phyloP scores from a whole-genome alignment of 2,329 filamentous ascomycete genomes.

The Xylariaceae sp. region DNA sequence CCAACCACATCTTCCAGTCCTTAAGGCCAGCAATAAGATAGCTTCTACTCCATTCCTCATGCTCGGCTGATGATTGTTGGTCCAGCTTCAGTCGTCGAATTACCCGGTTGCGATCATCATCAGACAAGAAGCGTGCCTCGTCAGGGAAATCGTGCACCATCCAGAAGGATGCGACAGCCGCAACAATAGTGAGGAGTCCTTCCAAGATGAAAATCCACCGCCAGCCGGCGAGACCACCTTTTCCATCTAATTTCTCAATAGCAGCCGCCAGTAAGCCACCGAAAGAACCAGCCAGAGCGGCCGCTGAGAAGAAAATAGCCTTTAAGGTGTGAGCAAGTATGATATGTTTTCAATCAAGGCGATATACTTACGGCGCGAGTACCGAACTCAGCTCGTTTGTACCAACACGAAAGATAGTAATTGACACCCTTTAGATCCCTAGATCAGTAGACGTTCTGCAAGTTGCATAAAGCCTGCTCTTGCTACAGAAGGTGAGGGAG shows the following conservation, averaged over 20 bases:
- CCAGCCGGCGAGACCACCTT: conserved; percentile 64
- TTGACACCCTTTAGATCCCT: conserved; percentile 61
- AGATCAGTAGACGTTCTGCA: neutral
- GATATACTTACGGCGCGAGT: conserved; percentile 62
- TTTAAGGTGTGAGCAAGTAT: conserved; percentile 18
- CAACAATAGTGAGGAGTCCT: conserved; percentile 72
- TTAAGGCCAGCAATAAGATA: conserved; percentile 76
- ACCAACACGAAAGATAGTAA: conserved; percentile 87
- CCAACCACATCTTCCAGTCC: conserved; percentile 85
- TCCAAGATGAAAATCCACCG: conserved; percentile 74
- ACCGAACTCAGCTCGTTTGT: conserved; percentile 78
- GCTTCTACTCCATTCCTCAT: conserved; percentile 75
- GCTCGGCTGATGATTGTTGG: conserved; percentile 74
- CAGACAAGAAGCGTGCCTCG: conserved; percentile 73
- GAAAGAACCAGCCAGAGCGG: conserved; percentile 79
- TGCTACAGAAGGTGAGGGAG: neutral
- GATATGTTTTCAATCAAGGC: neutral
- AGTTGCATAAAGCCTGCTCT: neutral
- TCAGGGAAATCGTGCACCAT: conserved; percentile 85
- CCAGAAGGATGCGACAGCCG: conserved; percentile 75
- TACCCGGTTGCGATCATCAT: conserved; percentile 73
- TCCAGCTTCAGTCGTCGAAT: conserved; percentile 74
- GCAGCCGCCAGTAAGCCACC: conserved; percentile 76
- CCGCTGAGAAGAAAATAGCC: conserved; percentile 84
- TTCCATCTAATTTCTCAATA: conserved; percentile 72